Conservation (phyloP, 129 eudicot species). For the Helianthus annuus region HanXRQr2.0-SUNRISE NC_035440.2:5904363-5904862, state of each 20-base stretch:
- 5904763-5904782: too few species aligned
- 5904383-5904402: slow-evolving; percentile 2
- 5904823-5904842: too few species aligned
- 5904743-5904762: too few species aligned
- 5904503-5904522: slow-evolving; percentile 14
- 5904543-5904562: slow-evolving; percentile 2
- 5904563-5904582: not conserved
- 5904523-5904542: slow-evolving; percentile 7
- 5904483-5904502: not conserved
- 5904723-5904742: too few species aligned
- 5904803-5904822: too few species aligned
- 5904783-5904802: too few species aligned
- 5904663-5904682: not conserved
- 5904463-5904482: slow-evolving; percentile 6
- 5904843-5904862: too few species aligned
- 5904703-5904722: not conserved
- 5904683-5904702: not conserved
- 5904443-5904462: slow-evolving; percentile 19
- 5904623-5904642: slow-evolving; percentile 1
- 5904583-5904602: not conserved
- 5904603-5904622: slow-evolving; percentile 6
- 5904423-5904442: slow-evolving; percentile 13
- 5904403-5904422: not conserved
- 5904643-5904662: not conserved
- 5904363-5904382: not conserved